A percentile compares a stretch with the other conserved stretches of the same genome.
phyloP scores from a whole-genome alignment of 2,329 filamentous ascomycete genomes.

The Xylaria multiplex region DNA sequence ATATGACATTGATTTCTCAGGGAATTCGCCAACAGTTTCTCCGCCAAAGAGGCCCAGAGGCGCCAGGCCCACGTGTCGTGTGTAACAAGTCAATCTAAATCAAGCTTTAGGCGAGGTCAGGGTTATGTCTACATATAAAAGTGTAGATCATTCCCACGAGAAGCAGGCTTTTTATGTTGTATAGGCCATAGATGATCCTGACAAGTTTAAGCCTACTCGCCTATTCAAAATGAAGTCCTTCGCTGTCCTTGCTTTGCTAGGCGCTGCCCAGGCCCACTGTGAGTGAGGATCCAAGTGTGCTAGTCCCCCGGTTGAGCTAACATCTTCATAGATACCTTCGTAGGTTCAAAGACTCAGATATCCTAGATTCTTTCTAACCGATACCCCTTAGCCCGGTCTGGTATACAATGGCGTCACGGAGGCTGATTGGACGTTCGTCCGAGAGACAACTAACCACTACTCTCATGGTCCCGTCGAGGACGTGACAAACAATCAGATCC shows the following conservation, averaged over 20 bases:
- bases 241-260: constrained; percentile 38
- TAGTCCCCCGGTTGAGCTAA: constrained; percentile 26
- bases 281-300: constrained; percentile 11
- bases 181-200: constrained; percentile 6
- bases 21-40: neutral
- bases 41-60: constrained; percentile 8
- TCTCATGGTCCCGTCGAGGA: constrained; percentile 50
- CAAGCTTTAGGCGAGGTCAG: neutral
- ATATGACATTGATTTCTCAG: neutral
- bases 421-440: constrained; percentile 50
- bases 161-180: neutral
- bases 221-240: constrained; percentile 40
- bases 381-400: constrained; percentile 38
- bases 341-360: constrained; percentile 18
- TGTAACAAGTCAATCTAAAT: neutral
- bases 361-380: neutral
- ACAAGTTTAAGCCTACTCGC: constrained; percentile 1
- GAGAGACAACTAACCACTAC: constrained; percentile 53
- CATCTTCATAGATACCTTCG: constrained; percentile 42
- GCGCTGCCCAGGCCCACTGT: constrained; percentile 45
- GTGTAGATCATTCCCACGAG: constrained; percentile 21
- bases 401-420: constrained; percentile 42
- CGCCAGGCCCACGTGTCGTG: neutral
- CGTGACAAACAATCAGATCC: constrained; percentile 49
- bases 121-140: constrained; percentile 30